A percentile compares a stretch with the other conserved stretches of the same genome.
Conservation (phyloP, 345 rosid species). For the Salix purpurea region DNA sequence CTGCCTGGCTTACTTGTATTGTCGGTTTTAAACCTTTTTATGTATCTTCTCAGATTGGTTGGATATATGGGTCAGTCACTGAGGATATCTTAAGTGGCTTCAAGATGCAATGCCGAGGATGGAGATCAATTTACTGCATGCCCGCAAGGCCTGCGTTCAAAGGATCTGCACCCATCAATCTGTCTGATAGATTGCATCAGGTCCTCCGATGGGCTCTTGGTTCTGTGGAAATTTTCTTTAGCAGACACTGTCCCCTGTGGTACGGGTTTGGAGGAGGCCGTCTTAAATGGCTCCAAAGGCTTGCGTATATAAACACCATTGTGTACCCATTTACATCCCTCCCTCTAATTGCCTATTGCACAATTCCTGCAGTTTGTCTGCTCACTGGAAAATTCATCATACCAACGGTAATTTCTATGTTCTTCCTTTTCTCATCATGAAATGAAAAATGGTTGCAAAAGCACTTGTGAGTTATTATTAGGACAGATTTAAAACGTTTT, state of each 20-base stretch:
- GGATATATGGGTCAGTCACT: slow-evolving; percentile 96
- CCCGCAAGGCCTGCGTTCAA: slow-evolving; percentile 94
- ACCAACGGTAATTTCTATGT: slow-evolving; percentile 60
- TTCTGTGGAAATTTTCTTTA: slow-evolving; percentile 88
- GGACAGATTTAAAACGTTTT: not conserved
- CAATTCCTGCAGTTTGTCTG: slow-evolving; percentile 90
- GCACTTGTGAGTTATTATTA: not conserved
- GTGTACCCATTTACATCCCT: slow-evolving; percentile 97
- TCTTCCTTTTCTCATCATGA: not conserved
- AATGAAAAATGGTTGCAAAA: not conserved
- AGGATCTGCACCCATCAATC: slow-evolving; percentile 98
- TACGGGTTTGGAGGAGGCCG: slow-evolving; percentile 96
- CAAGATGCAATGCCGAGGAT: slow-evolving; percentile 98
- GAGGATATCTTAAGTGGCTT: slow-evolving; percentile 96
- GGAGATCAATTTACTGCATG: slow-evolving; percentile 98
- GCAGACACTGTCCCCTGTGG: slow-evolving; percentile 97
- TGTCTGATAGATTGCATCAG: slow-evolving; percentile 89
- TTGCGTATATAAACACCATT: slow-evolving; percentile 86
- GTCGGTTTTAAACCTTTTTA: not conserved
- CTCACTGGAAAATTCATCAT: slow-evolving; percentile 96
- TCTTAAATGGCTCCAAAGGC: slow-evolving; percentile 85
- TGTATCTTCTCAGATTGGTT: slow-evolving; percentile 61
- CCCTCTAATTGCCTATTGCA: slow-evolving; percentile 87
- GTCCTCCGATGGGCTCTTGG: slow-evolving; percentile 99
- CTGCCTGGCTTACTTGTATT: not conserved